phyloP scores from a whole-genome alignment of 371 early-diverging fungal species.

The Lichtheimia ramosa region DNA sequence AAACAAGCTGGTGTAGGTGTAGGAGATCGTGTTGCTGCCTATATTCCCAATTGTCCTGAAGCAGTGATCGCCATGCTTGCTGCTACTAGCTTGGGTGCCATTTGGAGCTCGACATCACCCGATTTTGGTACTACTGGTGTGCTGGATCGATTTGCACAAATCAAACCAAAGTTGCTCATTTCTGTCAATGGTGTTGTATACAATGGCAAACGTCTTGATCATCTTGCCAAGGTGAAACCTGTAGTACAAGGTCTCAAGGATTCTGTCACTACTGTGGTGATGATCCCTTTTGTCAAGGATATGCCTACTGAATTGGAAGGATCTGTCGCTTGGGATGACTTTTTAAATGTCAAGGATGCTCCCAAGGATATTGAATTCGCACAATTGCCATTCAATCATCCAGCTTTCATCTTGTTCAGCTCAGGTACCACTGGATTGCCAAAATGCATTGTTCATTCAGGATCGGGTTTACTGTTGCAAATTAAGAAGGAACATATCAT shows the following conservation, averaged over 20 bases:
- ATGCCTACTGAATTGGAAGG: conserved; percentile 4
- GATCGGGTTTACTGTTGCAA: conserved; percentile 90
- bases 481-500: conserved; percentile 93
- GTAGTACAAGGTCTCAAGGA: conserved; percentile 62
- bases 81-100: conserved; percentile 90
- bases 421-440: conserved; percentile 98
- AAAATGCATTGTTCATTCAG: conserved; percentile 97
- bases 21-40: conserved; percentile 94
- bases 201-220: conserved; percentile 85
- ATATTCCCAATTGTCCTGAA: conserved; percentile 89
- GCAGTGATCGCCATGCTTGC: conserved; percentile 92
- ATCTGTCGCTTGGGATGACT: conserved; percentile 44
- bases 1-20: conserved; percentile 65
- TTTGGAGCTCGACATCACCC: conserved; percentile 94
- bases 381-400: conserved; percentile 92
- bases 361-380: conserved; percentile 61
- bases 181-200: conserved; percentile 88
- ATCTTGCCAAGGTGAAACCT: conserved; percentile 72
- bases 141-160: conserved; percentile 93
- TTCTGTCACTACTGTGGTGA: conserved; percentile 69
- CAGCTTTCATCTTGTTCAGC: conserved; percentile 94
- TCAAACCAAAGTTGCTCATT: conserved; percentile 91
- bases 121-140: conserved; percentile 95
- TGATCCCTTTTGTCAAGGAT: conserved; percentile 71
- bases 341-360: conserved; percentile 25